Base-by-base conservation (phyloP, 306 rosid genomes). In the Carpinus fangiana region DNA sequence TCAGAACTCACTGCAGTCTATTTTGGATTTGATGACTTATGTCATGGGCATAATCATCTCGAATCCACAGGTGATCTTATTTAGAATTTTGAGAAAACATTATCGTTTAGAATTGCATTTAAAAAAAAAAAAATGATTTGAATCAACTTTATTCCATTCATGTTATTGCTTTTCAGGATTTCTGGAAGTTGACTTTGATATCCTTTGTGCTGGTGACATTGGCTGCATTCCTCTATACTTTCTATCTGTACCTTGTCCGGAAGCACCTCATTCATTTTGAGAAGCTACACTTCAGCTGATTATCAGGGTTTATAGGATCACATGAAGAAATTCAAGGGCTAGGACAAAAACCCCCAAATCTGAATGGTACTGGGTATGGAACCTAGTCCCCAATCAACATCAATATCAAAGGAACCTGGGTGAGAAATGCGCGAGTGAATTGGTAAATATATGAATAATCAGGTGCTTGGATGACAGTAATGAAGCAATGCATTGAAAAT, bases 1-100 rank as follows among this genome's bases (percentile, higher is more conserved):
- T 78, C 98, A 92, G 83, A 95, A 52, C 75, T 90, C 97, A 38
- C 91, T 95, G 76, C 98, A 92, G 67, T 90, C 98, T 12, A 72
- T 57, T 52, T 84, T 92, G 96, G 98, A 93, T 54, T 77, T 93
- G 84, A 77, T 89, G 86, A 93, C 92, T n/a, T 95, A 93, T 82
- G 76, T 87, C 60, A 86, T 95, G 97, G 98, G 96, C 79, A 86
- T 91, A 71, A 53, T 93, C 59, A 53, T 95, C 77, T 90, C 97
- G 13, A 82, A 92, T 76, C 97, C 99, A 48, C 77, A 86, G 96
- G 98, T 95, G 65, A 80, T 74, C 73, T 16, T 52, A 17, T 60
- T 23, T 55, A 21, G 41, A 21, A 28, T 41, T 34, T 71, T 18
- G 73, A 72, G 16, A 16, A 34, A 21, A 45, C 70, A 16, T 18